These are phyloP conservation scores for Fusarium brachygibbosum DNA, from an alignment of 2,329 filamentous ascomycete species.

Conservation along the genomic window DNA sequence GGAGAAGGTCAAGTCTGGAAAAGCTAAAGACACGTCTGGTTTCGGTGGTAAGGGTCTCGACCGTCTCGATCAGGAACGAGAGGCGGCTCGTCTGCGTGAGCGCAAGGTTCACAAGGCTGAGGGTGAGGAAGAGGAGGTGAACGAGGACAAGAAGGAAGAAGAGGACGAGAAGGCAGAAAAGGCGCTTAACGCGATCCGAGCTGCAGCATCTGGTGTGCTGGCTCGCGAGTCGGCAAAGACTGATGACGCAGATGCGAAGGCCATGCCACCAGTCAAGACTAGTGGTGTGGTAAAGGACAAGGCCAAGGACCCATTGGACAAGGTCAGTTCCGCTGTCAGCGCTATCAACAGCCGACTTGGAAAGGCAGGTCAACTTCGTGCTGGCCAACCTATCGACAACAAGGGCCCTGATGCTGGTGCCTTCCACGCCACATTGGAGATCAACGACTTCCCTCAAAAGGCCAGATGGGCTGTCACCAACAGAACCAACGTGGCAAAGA, in stretches of 20 bases:
- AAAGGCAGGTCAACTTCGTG: constrained; percentile 88
- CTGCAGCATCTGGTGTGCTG: constrained; percentile 70
- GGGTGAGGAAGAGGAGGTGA: constrained; percentile 84
- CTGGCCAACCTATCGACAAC: constrained; percentile 96
- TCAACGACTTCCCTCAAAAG: constrained; percentile 99
- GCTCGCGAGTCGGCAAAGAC: constrained; percentile 65
- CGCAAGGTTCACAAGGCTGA: constrained; percentile 91
- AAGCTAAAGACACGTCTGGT: constrained; percentile 88
- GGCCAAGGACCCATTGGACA: constrained; percentile 80
- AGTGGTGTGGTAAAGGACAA: constrained; percentile 69
- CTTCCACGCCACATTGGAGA: constrained; percentile 96
- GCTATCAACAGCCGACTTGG: constrained; percentile 92
- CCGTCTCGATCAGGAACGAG: constrained; percentile 89
- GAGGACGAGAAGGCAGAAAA: constrained; percentile 76
- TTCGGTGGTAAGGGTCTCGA: constrained; percentile 97
- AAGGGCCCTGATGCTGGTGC: constrained; percentile 97
- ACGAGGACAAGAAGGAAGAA: constrained; percentile 80
- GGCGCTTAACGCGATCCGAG: constrained; percentile 74
- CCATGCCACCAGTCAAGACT: constrained; percentile 60
- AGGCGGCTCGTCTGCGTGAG: constrained; percentile 86
- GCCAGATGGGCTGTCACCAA: constrained; percentile 99
- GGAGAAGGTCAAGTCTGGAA: constrained; percentile 92
- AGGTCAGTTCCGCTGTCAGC: constrained; percentile 89
- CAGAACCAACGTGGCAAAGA: constrained; percentile 97
- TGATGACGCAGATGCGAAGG: constrained; percentile 55